A percentile compares a stretch with the other conserved stretches of the same genome.
Evolutionary conservation across 495 filamentous ascomycete species (phyloP).

Genomic region (Aspergillus carlsbadensis): DNA sequence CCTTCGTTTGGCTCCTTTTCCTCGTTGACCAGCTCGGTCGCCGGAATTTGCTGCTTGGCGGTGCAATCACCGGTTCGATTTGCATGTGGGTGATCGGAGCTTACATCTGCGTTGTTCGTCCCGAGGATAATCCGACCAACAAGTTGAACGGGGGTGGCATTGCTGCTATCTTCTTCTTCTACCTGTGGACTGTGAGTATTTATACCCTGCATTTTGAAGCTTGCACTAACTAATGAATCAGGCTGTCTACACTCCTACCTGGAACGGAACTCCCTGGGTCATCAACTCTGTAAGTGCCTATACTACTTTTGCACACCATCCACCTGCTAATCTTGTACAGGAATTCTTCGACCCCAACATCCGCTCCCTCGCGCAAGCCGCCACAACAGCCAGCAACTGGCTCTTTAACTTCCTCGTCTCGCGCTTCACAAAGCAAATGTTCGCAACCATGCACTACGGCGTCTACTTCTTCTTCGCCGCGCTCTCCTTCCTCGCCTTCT

Average conservation of each 20-base stretch:
- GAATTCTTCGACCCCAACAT: constrained; percentile 63
- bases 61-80: constrained; percentile 60
- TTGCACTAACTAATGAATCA: background rate
- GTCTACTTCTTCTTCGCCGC: constrained; percentile 78
- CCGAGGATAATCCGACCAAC: constrained; percentile 37
- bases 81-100: constrained; percentile 74
- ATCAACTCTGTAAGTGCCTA: constrained; percentile 47
- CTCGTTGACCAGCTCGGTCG: constrained; percentile 66
- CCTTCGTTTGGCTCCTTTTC: constrained; percentile 63
- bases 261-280: constrained; percentile 71
- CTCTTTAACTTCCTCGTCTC: constrained; percentile 74
- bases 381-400: constrained; percentile 69
- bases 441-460: constrained; percentile 64
- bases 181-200: constrained; percentile 57
- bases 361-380: constrained; percentile 65
- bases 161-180: constrained; percentile 73
- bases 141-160: constrained; percentile 57
- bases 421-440: constrained; percentile 74
- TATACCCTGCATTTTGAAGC: background rate
- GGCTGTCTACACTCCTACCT: constrained; percentile 69
- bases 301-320: too few relatives aligned
- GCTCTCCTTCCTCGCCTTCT: constrained; percentile 61
- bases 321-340: constrained; percentile 17
- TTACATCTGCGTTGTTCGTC: constrained; percentile 61
- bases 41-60: constrained; percentile 44